phyloP scores from a whole-genome alignment of 169 alveolate species.

The Eimeria acervulina region DNA sequence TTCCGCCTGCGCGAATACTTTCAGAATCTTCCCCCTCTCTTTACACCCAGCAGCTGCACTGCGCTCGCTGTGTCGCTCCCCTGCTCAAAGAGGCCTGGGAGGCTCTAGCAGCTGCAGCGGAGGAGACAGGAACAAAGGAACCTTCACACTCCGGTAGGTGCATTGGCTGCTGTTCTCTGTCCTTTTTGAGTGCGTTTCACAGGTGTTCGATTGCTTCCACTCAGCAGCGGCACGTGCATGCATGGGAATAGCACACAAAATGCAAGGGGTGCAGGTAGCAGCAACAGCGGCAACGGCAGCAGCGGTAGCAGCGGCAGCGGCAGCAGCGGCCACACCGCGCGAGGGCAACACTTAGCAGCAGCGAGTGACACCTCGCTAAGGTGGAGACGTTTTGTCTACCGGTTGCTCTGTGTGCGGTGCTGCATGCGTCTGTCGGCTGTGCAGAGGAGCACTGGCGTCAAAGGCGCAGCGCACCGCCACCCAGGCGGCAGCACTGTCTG shows the following conservation, averaged over 20 bases:
- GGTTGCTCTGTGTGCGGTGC: not conserved
- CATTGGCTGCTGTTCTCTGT: not conserved
- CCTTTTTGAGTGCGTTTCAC: not conserved
- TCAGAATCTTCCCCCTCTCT: not conserved
- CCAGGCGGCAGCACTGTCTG: slow-evolving; percentile 24
- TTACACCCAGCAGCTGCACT: slow-evolving; percentile 7
- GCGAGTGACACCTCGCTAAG: not conserved
- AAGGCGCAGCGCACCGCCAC: slow-evolving; percentile 24
- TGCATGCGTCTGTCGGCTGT: not conserved
- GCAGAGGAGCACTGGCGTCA: slow-evolving; percentile 34
- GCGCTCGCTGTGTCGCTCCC: slow-evolving; percentile 11
- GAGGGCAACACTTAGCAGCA: not conserved
- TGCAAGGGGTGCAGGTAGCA: not conserved
- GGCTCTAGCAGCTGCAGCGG: slow-evolving; percentile 54
- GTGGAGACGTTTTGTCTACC: not conserved
- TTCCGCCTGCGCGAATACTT: not conserved
- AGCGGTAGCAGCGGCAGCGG: too few relatives aligned
- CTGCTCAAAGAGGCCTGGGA: slow-evolving; percentile 47
- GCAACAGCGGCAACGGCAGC: not conserved
- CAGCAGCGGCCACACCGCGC: not conserved
- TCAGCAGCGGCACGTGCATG: not conserved
- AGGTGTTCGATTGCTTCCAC: not conserved
- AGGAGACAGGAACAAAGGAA: not conserved
- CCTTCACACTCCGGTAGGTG: not conserved
- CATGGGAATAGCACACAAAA: not conserved